Conservation (phyloP, 2,329 filamentous ascomycete genomes). For the Diaporthe capsici region DNA sequence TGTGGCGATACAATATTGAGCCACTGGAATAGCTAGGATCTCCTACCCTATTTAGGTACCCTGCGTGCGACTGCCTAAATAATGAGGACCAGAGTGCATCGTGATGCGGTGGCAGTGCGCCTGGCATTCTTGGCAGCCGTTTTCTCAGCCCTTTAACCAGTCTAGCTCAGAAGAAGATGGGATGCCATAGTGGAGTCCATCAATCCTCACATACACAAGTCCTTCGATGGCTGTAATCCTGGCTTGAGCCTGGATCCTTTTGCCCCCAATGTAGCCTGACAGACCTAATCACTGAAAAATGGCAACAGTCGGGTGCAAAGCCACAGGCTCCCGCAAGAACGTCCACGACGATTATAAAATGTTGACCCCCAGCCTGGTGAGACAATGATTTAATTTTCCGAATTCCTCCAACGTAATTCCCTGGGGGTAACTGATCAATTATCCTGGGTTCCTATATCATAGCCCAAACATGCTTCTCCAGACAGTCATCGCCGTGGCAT, state of each 20-base stretch:
- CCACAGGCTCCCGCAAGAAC: neutral
- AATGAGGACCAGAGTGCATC: neutral
- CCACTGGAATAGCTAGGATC: neutral
- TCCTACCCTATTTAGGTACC: neutral
- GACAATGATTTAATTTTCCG: neutral
- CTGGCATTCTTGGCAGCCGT: neutral
- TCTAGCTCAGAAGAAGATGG: neutral
- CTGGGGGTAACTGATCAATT: neutral
- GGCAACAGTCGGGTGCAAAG: neutral
- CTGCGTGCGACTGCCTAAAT: neutral
- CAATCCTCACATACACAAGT: neutral
- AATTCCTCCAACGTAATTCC: neutral
- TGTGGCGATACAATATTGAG: neutral
- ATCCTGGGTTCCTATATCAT: too few species aligned
- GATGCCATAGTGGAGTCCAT: neutral
- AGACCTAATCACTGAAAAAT: too few species aligned
- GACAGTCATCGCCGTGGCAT: neutral
- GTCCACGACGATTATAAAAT: neutral
- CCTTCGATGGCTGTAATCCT: neutral
- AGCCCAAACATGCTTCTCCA: neutral
- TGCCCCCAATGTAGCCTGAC: neutral
- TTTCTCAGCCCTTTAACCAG: neutral
- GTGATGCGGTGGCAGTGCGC: neutral
- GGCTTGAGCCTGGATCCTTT: conserved; percentile 12
- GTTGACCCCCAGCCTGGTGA: neutral